A percentile compares a stretch with the other conserved stretches of the same genome.
phyloP scores from a whole-genome alignment of 495 filamentous ascomycete species.

The Pyronema domesticum region DNA sequence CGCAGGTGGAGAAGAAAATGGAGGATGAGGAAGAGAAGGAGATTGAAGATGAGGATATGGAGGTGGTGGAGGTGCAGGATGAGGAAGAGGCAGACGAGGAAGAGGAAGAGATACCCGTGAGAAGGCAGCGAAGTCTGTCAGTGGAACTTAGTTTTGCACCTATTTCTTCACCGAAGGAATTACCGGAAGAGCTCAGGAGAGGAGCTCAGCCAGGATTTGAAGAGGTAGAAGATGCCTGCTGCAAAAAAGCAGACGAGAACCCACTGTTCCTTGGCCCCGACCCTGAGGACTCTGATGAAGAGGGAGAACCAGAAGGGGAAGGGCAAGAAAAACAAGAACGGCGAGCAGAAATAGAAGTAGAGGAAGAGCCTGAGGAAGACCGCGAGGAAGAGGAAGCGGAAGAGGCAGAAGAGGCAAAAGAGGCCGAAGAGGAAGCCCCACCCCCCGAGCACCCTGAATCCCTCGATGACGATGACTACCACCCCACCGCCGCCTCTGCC shows the following conservation, averaged over 20 bases:
- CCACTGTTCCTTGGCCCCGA: no score
- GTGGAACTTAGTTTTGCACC: no score
- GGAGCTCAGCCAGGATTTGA: no score
- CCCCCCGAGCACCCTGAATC: constrained; percentile 25
- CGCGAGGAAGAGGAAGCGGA: constrained; percentile 16
- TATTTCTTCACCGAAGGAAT: no score
- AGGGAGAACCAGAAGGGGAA: not conserved
- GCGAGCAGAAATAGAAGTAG: not conserved
- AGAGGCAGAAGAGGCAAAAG: constrained; percentile 25
- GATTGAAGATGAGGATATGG: constrained; percentile 11
- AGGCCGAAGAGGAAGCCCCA: constrained; percentile 32
- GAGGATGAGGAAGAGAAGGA: constrained; percentile 22
- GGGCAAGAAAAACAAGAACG: not conserved
- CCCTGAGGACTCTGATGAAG: constrained; percentile 4
- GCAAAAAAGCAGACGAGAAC: no score
- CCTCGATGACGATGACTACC: constrained; percentile 40
- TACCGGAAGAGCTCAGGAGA: no score
- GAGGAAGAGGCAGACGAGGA: constrained; percentile 11
- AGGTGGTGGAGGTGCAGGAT: not conserved
- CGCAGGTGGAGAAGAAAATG: constrained; percentile 30
- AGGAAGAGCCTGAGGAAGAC: constrained; percentile 10
- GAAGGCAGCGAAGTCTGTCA: no score
- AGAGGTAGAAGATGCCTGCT: no score
- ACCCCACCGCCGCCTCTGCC: constrained; percentile 1
- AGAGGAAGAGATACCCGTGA: not conserved